Conservation (phyloP, 768 basidiomycete species). For the Lactifluus hygrophoroides region DNA sequence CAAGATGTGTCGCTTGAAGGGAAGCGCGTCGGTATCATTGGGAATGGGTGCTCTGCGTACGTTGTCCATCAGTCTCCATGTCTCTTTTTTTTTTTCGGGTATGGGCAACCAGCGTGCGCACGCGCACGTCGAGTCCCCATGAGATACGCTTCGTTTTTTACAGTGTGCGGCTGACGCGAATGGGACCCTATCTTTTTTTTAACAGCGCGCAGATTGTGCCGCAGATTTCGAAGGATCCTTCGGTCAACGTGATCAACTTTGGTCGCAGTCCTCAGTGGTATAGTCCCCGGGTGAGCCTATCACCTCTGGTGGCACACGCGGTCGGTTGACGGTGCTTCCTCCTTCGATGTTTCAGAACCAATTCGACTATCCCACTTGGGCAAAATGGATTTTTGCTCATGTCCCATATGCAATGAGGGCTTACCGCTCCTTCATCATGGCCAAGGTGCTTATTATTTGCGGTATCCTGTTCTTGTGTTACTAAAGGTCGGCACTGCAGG, state of each 20-base stretch:
- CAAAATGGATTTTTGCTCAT: constrained; percentile 47
- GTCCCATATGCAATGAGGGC: constrained; percentile 41
- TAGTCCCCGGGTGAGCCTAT: constrained; percentile 37
- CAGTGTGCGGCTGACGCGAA: too few relatives aligned
- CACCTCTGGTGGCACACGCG: background rate
- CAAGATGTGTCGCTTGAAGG: constrained; percentile 44
- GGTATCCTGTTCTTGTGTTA: background rate
- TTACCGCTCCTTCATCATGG: constrained; percentile 43
- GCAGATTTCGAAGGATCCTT: constrained; percentile 40
- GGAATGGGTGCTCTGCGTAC: constrained; percentile 54
- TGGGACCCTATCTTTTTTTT: too few relatives aligned
- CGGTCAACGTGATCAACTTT: constrained; percentile 47
- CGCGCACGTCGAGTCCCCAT: background rate
- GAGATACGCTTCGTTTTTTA: too few relatives aligned
- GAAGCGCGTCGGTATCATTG: constrained; percentile 52
- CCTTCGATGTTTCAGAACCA: constrained; percentile 27
- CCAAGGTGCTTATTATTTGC: constrained; percentile 30
- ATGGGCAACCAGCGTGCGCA: too few relatives aligned
- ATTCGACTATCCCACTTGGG: constrained; percentile 34
- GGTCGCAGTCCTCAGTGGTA: constrained; percentile 51
- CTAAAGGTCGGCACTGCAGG: background rate
- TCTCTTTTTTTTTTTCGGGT: too few relatives aligned
- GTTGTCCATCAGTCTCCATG: too few relatives aligned
- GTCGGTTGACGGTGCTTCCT: background rate
- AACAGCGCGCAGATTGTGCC: constrained; percentile 58